Evolutionary conservation across 129 eudicot genomes (phyloP).

Genomic region (Centrapalus pauciflorus): DNA sequence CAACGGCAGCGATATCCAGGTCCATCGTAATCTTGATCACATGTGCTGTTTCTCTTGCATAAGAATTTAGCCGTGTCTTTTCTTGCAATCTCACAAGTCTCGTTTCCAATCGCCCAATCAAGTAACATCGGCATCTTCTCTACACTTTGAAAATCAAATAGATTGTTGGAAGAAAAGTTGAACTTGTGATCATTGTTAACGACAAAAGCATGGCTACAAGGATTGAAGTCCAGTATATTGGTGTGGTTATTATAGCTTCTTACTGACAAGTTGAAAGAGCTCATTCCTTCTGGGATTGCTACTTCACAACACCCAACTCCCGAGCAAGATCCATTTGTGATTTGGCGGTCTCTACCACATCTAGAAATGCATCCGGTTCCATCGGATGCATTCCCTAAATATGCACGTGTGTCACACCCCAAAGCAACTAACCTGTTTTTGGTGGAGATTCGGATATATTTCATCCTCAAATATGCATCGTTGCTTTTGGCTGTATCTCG

Average conservation of each 20-base stretch:
- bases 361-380: slow-evolving; percentile 42
- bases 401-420: slow-evolving; percentile 36
- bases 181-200: slow-evolving; percentile 21
- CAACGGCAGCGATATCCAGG: slow-evolving; percentile 42
- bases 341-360: slow-evolving; percentile 5
- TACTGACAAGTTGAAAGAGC: background rate
- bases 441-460: slow-evolving; percentile 17
- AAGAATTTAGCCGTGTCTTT: background rate
- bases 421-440: slow-evolving; percentile 30
- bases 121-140: slow-evolving; percentile 32
- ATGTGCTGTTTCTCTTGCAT: slow-evolving; percentile 31
- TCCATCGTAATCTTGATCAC: slow-evolving; percentile 18
- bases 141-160: slow-evolving; percentile 10
- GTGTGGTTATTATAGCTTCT: slow-evolving; percentile 16
- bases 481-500: background rate
- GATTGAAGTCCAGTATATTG: slow-evolving; percentile 14
- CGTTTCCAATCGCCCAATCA: slow-evolving; percentile 43
- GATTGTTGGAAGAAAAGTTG: slow-evolving; percentile 1
- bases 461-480: background rate
- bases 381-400: background rate
- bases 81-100: slow-evolving; percentile 24
- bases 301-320: slow-evolving; percentile 56
- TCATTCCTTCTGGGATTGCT: slow-evolving; percentile 27
- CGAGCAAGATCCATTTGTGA: slow-evolving; percentile 32
- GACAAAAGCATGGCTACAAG: slow-evolving; percentile 42